A percentile compares a stretch with the other conserved stretches of the same genome.
phyloP scores from a whole-genome alignment of 495 filamentous ascomycete genomes.

The Aspergillus baeticus region DNA sequence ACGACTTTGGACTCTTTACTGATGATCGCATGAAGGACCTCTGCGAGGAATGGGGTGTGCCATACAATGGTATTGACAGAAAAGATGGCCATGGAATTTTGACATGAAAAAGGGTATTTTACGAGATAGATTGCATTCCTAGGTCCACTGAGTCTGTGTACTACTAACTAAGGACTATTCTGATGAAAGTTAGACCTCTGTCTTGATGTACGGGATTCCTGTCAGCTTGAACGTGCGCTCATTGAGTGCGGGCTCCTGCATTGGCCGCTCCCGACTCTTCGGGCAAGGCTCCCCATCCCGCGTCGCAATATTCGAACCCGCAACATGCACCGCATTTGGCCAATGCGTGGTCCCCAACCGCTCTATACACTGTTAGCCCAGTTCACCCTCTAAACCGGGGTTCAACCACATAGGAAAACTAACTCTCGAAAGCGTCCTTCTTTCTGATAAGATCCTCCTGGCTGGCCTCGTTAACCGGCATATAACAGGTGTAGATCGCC shows the following conservation, averaged over 20 bases:
- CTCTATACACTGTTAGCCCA: neutral
- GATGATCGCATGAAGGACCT: constrained; percentile 46
- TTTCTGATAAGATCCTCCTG: constrained; percentile 35
- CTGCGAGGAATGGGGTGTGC: constrained; percentile 38
- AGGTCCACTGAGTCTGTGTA: no score
- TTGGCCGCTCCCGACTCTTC: constrained; percentile 12
- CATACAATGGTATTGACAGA: neutral
- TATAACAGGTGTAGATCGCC: constrained; percentile 37
- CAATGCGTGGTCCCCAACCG: constrained; percentile 36
- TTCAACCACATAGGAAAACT: neutral
- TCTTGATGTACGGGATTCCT: no score
- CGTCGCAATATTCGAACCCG: constrained; percentile 29
- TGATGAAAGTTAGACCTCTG: no score
- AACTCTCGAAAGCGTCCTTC: constrained; percentile 35
- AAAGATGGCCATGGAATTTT: neutral
- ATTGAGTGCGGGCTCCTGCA: no score
- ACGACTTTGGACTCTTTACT: constrained; percentile 47
- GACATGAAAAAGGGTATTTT: neutral
- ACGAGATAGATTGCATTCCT: no score
- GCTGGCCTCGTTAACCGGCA: constrained; percentile 33
- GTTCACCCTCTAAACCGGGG: neutral
- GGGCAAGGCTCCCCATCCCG: constrained; percentile 29
- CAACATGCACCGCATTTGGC: constrained; percentile 36
- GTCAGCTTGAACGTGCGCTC: no score
- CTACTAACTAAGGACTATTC: no score